Conservation (phyloP, 345 rosid genomes). For the Zanthoxylum bungeanum region DNA sequence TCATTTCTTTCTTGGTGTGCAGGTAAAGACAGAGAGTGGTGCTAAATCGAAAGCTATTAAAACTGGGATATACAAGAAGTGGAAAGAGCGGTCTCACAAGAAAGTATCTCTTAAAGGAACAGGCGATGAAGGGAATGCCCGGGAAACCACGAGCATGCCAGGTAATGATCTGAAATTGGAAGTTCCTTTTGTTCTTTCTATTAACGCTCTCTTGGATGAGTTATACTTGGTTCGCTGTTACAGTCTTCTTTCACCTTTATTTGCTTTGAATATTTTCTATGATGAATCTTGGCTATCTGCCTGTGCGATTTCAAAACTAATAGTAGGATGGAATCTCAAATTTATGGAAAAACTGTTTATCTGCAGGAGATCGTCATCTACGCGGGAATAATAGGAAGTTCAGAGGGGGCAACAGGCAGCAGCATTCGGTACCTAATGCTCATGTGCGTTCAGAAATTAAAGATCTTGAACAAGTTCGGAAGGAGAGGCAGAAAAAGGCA, state of each 20-base stretch:
- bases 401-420: conserved; percentile 46
- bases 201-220: not conserved
- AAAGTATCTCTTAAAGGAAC: conserved; percentile 50
- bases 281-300: not conserved
- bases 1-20: conserved; percentile 8
- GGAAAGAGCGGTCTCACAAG: conserved; percentile 75
- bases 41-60: conserved; percentile 63
- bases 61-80: conserved; percentile 89
- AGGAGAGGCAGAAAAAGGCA: conserved; percentile 81
- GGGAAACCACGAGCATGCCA: conserved; percentile 36
- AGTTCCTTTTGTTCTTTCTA: not conserved
- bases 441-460: conserved; percentile 83
- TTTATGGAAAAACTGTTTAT: not conserved
- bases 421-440: conserved; percentile 57
- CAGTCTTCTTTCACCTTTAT: not conserved
- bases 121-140: conserved; percentile 41
- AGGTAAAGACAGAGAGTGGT: conserved; percentile 95
- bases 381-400: conserved; percentile 36
- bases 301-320: not conserved
- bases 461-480: conserved; percentile 84
- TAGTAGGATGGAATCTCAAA: not conserved
- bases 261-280: not conserved
- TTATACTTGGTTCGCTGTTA: not conserved
- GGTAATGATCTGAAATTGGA: conserved; percentile 32
- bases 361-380: conserved; percentile 34